A percentile compares a stretch with the other conserved stretches of the same genome.
Conservation (phyloP, 2,329 filamentous ascomycete genomes). For the Aspergillus sp. region DNA sequence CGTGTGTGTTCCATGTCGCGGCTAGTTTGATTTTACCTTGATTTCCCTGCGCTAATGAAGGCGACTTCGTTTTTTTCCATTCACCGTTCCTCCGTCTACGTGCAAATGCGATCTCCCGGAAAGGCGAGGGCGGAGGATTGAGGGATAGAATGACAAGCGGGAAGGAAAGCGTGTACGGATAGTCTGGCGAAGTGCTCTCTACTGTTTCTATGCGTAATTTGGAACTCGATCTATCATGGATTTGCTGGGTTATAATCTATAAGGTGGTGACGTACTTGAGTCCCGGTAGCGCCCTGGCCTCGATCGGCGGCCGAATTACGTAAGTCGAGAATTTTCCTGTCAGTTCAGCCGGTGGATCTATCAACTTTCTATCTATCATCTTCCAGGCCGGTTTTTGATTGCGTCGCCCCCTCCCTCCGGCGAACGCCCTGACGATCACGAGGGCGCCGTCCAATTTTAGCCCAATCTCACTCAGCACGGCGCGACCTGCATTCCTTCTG, state of each 20-base stretch:
- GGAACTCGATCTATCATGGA: neutral
- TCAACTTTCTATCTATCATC: neutral
- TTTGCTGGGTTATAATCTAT: neutral
- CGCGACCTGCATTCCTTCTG: too few relatives aligned
- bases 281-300: too few relatives aligned
- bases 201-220: neutral
- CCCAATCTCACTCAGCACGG: neutral
- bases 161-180: neutral
- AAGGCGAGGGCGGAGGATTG: neutral
- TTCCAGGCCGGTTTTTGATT: neutral
- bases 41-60: neutral
- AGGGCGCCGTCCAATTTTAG: conserved; percentile 2
- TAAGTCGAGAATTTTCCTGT: too few relatives aligned
- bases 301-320: too few relatives aligned
- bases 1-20: conserved; percentile 11
- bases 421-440: conserved; percentile 4
- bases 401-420: neutral
- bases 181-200: neutral
- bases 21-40: conserved; percentile 2
- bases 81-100: neutral
- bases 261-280: neutral
- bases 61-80: neutral
- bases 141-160: too few relatives aligned
- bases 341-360: neutral
- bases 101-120: neutral